A percentile compares a stretch with the other conserved stretches of the same genome.
These are phyloP conservation scores for Colletotrichum sp. DNA, from an alignment of 2,329 filamentous ascomycete species.

Conservation along the genomic window DNA sequence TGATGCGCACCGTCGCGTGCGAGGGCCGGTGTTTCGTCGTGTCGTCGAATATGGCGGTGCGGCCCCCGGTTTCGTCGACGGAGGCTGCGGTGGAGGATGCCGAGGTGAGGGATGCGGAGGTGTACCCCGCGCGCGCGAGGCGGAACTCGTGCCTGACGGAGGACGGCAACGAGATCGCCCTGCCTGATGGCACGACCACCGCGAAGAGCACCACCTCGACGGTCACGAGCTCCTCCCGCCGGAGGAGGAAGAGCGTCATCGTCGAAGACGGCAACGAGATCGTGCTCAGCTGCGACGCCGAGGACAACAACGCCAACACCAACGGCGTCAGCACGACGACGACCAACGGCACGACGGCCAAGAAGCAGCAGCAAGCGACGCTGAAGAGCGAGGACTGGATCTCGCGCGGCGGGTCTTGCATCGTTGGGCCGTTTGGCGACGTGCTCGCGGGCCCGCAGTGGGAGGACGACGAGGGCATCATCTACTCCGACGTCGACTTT, in stretches of 20 bases:
- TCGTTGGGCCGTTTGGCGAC: conserved; percentile 81
- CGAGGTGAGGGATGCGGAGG: neutral
- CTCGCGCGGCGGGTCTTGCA: conserved; percentile 81
- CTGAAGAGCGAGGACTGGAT: conserved; percentile 48
- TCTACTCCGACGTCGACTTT: conserved; percentile 80
- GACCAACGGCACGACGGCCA: neutral
- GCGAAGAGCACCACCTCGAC: conserved; percentile 17
- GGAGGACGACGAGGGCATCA: conserved; percentile 74
- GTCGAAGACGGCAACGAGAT: conserved; percentile 52
- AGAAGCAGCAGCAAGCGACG: neutral
- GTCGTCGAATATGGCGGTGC: conserved; percentile 83
- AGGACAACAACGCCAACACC: neutral
- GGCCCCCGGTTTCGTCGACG: conserved; percentile 43
- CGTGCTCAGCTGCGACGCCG: conserved; percentile 42
- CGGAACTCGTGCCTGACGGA: conserved; percentile 48
- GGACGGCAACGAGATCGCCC: conserved; percentile 53
- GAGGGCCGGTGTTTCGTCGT: conserved; percentile 89
- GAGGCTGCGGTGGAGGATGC: neutral
- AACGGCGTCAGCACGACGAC: conserved; percentile 3
- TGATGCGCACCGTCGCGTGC: conserved; percentile 82
- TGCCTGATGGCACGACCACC: conserved; percentile 32
- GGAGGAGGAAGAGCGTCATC: conserved; percentile 46
- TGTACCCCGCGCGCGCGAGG: conserved; percentile 21
- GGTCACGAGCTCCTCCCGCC: conserved; percentile 1
- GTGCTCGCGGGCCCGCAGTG: conserved; percentile 82